Percentiles rank a stretch among this genome's conserved stretches.
phyloP scores from a whole-genome alignment of 2,329 filamentous ascomycete genomes.

The Hypoxylon sp. region DNA sequence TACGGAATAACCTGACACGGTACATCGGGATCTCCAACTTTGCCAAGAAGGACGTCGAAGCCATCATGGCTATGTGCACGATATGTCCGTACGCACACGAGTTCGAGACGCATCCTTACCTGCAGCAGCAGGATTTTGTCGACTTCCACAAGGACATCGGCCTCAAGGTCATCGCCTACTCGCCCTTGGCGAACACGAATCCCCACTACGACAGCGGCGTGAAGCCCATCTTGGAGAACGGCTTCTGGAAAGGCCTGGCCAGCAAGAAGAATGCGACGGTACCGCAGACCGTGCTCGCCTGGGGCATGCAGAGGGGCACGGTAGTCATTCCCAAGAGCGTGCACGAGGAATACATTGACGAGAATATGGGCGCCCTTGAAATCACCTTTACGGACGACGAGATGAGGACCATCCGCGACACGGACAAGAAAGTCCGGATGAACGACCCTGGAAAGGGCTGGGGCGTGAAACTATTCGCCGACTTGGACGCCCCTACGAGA shows the following conservation, averaged over 20 bases:
- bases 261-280: slow-evolving; percentile 51
- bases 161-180: slow-evolving; percentile 55
- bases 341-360: slow-evolving; percentile 51
- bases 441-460: slow-evolving; percentile 50
- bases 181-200: slow-evolving; percentile 61
- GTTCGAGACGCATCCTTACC: slow-evolving; percentile 61
- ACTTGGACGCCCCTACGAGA: slow-evolving; percentile 49
- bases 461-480: slow-evolving; percentile 51
- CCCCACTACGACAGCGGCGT: slow-evolving; percentile 52
- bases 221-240: slow-evolving; percentile 51
- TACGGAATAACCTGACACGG: slow-evolving; percentile 59
- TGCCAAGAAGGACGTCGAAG: slow-evolving; percentile 49
- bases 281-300: slow-evolving; percentile 56
- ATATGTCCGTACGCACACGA: slow-evolving; percentile 66
- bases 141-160: slow-evolving; percentile 54
- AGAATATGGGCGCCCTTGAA: slow-evolving; percentile 60
- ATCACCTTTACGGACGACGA: slow-evolving; percentile 51
- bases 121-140: slow-evolving; percentile 59
- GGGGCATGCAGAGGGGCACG: slow-evolving; percentile 57
- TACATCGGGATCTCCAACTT: slow-evolving; percentile 72
- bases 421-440: slow-evolving; percentile 47
- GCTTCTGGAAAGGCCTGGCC: slow-evolving; percentile 51
- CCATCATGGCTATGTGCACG: slow-evolving; percentile 51
- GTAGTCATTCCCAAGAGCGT: slow-evolving; percentile 60
- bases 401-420: slow-evolving; percentile 43